These are phyloP conservation scores for Neurospora discreta DNA, from an alignment of 495 filamentous ascomycete genomes.

Conservation along the genomic window DNA sequence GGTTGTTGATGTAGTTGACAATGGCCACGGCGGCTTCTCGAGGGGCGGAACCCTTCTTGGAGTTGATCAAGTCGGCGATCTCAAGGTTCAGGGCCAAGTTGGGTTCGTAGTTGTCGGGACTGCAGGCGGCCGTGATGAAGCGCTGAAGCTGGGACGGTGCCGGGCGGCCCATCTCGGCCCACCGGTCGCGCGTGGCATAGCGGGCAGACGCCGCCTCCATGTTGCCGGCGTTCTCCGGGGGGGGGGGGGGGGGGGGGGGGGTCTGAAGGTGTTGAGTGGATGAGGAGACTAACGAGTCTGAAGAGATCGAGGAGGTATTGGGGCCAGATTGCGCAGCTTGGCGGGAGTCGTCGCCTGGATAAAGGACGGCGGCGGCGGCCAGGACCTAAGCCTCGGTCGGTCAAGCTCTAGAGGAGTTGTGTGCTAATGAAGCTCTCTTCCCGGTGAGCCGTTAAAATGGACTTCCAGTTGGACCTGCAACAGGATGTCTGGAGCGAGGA, in stretches of 20 bases:
- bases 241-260: background rate
- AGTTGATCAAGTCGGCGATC: conserved; percentile 92
- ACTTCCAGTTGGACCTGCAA: no score
- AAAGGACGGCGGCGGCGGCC: background rate
- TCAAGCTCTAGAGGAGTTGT: background rate
- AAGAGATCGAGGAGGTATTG: background rate
- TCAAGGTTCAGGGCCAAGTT: conserved; percentile 94
- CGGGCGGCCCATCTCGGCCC: conserved; percentile 68
- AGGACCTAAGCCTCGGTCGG: background rate
- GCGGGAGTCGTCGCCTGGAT: background rate
- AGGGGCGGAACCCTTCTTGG: conserved; percentile 94
- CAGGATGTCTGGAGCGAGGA: background rate
- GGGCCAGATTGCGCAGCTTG: background rate
- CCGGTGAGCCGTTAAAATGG: background rate
- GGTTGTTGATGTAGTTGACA: conserved; percentile 88
- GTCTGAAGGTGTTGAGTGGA: background rate
- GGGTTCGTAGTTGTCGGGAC: conserved; percentile 91
- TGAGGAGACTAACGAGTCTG: background rate
- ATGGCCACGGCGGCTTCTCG: conserved; percentile 93
- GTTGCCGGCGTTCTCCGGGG: background rate
- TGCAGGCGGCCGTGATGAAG: conserved; percentile 92
- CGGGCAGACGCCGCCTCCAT: conserved; percentile 95
- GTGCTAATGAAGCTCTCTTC: background rate
- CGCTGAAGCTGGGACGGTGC: conserved; percentile 79
- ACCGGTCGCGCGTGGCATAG: conserved; percentile 92